Base-by-base conservation (phyloP, 2,329 filamentous ascomycete genomes). In the Trichoderma asperellum region DNA sequence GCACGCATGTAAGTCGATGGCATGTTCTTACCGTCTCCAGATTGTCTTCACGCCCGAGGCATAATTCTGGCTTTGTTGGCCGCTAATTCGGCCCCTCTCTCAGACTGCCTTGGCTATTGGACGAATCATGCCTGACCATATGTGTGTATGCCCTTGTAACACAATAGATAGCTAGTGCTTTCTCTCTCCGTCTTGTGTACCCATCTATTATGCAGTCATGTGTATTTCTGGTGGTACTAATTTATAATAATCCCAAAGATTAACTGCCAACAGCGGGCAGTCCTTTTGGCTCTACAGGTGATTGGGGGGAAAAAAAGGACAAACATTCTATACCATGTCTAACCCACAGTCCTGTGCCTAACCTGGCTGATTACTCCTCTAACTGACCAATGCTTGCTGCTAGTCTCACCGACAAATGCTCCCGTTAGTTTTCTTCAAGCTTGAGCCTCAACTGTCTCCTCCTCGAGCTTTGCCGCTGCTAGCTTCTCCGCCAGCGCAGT, bases 401-500 rank as follows among this genome's bases (percentile, higher is more conserved):
- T 24, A 18, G 53, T 34, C 8, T 66, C 53, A 57, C 62, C 62
- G 53, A 47, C 18, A 24, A 16, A 21, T 11, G 10, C 32, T 53
- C 24, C 11, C 47, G 57, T n/a, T 24, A 12, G 35, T 53, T 40
- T 57, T 49, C 18, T 43, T 43, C 40, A 67, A 27, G 61, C 60
- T 24, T 67, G 52, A 16, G 55, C 66, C 53, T 70, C 66, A 7
- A 37, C 70, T 49, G 56, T 34, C 49, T 63, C 59, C 59, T 69
- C 58, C 59, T 69, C 59, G 24, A 69, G 32, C n/a, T 60, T 68
- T 18, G 49, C 68, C 57, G 55, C 71, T 24, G 52, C 71, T 52
- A 72, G 18, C 71, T 72, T 73, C 47, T 72, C 72, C 49, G 69
- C 63, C 27, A 70, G 34, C 27, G 59, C 61, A 37, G 53, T 37